Percentiles rank a stretch among this genome's conserved stretches.
Conservation (phyloP, 495 filamentous ascomycete genomes). For the Xylaria scruposa region DNA sequence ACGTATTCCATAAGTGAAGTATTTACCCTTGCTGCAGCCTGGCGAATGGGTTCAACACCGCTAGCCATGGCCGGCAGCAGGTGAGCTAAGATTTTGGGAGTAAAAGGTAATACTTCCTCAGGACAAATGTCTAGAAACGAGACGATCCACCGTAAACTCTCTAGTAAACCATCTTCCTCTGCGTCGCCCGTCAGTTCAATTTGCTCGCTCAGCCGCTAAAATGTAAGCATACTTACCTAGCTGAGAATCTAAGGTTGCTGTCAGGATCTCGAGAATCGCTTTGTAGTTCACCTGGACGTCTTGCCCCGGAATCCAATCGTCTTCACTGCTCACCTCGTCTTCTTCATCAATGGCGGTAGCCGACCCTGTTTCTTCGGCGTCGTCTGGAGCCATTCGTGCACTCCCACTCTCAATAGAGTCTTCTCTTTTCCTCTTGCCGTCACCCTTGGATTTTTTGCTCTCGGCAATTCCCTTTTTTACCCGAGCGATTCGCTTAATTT, state of each 20-base stretch:
- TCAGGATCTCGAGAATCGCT: slow-evolving; percentile 89
- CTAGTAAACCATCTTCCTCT: slow-evolving; percentile 91
- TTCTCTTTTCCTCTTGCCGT: slow-evolving; percentile 70
- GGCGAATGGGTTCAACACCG: slow-evolving; percentile 83
- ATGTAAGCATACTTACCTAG: slow-evolving; percentile 60
- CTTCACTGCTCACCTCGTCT: slow-evolving; percentile 67
- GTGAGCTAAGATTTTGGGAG: slow-evolving; percentile 87
- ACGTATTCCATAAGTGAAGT: slow-evolving; percentile 90
- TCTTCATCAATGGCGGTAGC: slow-evolving; percentile 64
- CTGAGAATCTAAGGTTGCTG: slow-evolving; percentile 85
- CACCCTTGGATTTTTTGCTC: slow-evolving; percentile 73
- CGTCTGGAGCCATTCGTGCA: slow-evolving; percentile 47
- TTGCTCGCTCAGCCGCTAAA: slow-evolving; percentile 1
- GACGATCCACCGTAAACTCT: slow-evolving; percentile 93
- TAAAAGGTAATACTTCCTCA: slow-evolving; percentile 95
- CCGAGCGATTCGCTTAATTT: slow-evolving; percentile 92
- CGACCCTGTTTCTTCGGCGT: slow-evolving; percentile 63
- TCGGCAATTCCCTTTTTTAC: slow-evolving; percentile 93
- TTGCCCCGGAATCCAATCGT: slow-evolving; percentile 96
- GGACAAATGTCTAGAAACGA: slow-evolving; percentile 96
- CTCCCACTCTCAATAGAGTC: slow-evolving; percentile 69
- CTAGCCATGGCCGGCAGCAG: slow-evolving; percentile 95
- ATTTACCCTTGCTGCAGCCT: slow-evolving; percentile 88
- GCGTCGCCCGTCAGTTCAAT: slow-evolving; percentile 9
- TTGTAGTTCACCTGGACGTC: slow-evolving; percentile 95